Evolutionary conservation across 169 alveolate species (phyloP), one percentile per base, ranked within the genome.

Genomic region (Ichthyophthirius multifiliis): DNA sequence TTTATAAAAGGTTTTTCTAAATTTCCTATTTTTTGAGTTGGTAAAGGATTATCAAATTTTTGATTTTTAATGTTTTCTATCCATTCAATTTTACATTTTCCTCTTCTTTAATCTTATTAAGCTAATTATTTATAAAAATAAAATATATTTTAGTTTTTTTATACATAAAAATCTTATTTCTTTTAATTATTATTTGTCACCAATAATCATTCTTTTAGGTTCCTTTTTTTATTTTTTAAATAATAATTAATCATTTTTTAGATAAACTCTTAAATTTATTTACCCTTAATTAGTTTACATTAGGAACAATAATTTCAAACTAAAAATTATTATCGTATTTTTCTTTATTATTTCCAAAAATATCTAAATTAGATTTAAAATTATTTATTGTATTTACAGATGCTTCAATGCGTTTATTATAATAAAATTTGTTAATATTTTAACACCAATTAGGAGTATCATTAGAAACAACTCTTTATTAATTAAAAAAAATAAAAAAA

Each of bases 391-490:
- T 75, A 43, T 78, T 78, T 1, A 75, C 73, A 16, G 73, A 64
- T 55, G 46, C 39, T 78, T 78, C 43, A 9, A 63, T 20, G 18
- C 84, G 67, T 18, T 78, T 78, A 43, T 65, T 63, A 30, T 76
- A 64, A 48, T 78, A 78, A 34, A 63, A 78, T 65, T 78, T 78
- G 45, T 78, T 78, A 1, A 75, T 67, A 44, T 65, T 55, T 9
- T 43, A 31, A 13, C 84, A 63, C 84, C 84, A 78, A 5, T 78
- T 65, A 1, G 84, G 84, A 18, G 73, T 63, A 44, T 78, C 84
- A 65, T 78, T 78, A 23, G 79, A 65, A 30, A 78, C 84, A 34
- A 55, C 65, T 31, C 78, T 71, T 18, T 16, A 27, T 20, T 1
- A 27, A 2, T 48, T 27, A 6, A n/a, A n/a, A n/a, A n/a, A n/a